Conservation (phyloP, 306 rosid genomes). For the Carpinus viminea region DNA sequence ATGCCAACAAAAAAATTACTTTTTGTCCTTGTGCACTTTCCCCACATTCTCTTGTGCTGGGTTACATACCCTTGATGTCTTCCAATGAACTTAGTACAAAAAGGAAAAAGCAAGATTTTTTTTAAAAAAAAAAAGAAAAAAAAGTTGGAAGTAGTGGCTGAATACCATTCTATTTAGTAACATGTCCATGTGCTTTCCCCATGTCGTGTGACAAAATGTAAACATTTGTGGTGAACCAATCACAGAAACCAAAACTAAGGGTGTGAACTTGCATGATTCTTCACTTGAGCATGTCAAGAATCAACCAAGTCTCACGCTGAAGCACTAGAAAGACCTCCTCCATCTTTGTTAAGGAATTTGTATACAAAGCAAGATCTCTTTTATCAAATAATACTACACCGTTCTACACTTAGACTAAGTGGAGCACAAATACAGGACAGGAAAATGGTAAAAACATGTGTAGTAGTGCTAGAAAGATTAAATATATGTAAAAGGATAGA, state of each 20-base stretch:
- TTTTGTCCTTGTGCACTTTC: background rate
- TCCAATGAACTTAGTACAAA: no score
- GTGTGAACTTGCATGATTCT: background rate
- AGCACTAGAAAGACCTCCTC: background rate
- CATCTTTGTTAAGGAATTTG: background rate
- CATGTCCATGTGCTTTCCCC: background rate
- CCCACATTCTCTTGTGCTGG: background rate
- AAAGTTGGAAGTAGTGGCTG: no score
- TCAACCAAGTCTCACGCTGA: background rate
- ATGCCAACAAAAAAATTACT: background rate
- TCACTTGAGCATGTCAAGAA: background rate
- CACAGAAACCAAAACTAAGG: background rate
- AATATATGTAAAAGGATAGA: constrained; percentile 6
- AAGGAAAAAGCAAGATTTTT: no score
- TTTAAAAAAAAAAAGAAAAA: no score
- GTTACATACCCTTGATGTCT: no score
- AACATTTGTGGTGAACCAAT: no score
- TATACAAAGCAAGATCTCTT: background rate
- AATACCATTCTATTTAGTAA: no score
- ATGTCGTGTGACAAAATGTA: background rate
- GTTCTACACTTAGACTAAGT: no score
- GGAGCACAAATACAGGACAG: background rate
- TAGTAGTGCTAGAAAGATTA: constrained; percentile 1
- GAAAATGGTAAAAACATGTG: background rate
- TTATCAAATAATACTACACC: no score